Conservation (phyloP, 345 rosid genomes). For the Orychophragmus violaceus region DNA sequence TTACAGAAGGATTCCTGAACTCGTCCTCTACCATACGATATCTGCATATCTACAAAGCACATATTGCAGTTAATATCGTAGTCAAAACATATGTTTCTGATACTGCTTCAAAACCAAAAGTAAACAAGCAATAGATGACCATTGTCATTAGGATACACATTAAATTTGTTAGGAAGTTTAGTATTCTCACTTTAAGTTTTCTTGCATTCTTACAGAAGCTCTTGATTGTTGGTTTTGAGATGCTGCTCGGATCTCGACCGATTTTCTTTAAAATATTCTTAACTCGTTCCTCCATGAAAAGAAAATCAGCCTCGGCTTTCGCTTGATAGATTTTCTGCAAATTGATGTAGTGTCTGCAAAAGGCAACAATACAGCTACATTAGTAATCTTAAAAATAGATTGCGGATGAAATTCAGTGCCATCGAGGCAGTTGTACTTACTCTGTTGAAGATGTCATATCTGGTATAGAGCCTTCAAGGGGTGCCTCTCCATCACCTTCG, state of each 20-base stretch:
- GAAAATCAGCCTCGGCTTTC: slow-evolving; percentile 92
- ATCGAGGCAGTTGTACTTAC: slow-evolving; percentile 38
- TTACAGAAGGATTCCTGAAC: slow-evolving; percentile 58
- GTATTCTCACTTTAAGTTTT: slow-evolving; percentile 67
- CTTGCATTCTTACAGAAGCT: slow-evolving; percentile 88
- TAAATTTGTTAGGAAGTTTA: not conserved
- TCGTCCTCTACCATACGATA: slow-evolving; percentile 75
- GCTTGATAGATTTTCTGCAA: slow-evolving; percentile 85
- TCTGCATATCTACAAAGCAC: slow-evolving; percentile 65
- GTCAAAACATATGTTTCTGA: slow-evolving; percentile 3
- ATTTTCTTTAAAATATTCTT: slow-evolving; percentile 56
- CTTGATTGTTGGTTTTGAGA: slow-evolving; percentile 60
- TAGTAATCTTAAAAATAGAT: slow-evolving; percentile 8
- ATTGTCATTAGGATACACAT: not conserved
- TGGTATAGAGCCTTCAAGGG: slow-evolving; percentile 97
- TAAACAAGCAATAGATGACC: not conserved
- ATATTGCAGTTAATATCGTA: not conserved
- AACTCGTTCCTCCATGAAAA: slow-evolving; percentile 60
- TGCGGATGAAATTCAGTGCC: not conserved
- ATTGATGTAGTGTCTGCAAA: slow-evolving; percentile 69
- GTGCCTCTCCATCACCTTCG: slow-evolving; percentile 90
- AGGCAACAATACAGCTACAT: slow-evolving; percentile 1
- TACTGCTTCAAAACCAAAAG: slow-evolving; percentile 1
- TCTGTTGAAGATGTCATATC: slow-evolving; percentile 99
- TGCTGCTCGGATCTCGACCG: slow-evolving; percentile 67